Conservation (phyloP, 768 basidiomycete species). For the Terana coerulea region DNA sequence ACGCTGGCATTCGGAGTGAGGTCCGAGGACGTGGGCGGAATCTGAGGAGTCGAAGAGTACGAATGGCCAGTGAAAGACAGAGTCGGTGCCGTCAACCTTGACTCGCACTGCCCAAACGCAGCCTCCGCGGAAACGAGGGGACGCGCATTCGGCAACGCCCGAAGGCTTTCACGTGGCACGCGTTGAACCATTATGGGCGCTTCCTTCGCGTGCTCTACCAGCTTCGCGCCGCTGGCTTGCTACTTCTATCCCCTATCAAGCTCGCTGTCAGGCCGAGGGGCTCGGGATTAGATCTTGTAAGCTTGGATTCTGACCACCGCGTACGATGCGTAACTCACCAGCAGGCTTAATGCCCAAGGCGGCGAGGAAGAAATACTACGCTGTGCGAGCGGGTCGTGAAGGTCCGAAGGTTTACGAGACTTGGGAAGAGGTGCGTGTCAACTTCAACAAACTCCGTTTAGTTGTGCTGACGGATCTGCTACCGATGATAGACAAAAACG, state of each 20-base stretch:
- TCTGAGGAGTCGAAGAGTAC: background rate
- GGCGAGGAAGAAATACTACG: constrained; percentile 51
- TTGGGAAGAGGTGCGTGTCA: constrained; percentile 55
- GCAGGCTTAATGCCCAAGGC: constrained; percentile 20
- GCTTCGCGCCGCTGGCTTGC: background rate
- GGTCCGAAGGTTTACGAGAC: constrained; percentile 53
- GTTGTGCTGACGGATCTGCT: background rate
- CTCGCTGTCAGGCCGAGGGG: too few relatives aligned
- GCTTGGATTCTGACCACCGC: too few relatives aligned
- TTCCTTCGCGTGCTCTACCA: background rate
- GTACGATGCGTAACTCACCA: background rate
- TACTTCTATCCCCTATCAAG: background rate
- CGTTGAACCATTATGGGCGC: constrained; percentile 3
- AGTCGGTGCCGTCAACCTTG: too few relatives aligned
- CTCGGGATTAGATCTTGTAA: too few relatives aligned
- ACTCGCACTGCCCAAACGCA: background rate
- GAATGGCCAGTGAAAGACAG: too few relatives aligned
- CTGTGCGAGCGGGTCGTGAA: constrained; percentile 53
- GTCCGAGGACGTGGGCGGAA: background rate
- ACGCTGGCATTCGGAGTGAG: background rate
- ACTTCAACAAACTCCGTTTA: constrained; percentile 32
- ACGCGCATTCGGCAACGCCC: background rate
- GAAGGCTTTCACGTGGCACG: background rate
- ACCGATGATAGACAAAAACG: background rate
- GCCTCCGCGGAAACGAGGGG: too few relatives aligned